Percentiles rank a stretch among this genome's conserved stretches.
Evolutionary conservation across 139 green algal genomes (phyloP).

Genomic region (Gonium pectorale): DNA sequence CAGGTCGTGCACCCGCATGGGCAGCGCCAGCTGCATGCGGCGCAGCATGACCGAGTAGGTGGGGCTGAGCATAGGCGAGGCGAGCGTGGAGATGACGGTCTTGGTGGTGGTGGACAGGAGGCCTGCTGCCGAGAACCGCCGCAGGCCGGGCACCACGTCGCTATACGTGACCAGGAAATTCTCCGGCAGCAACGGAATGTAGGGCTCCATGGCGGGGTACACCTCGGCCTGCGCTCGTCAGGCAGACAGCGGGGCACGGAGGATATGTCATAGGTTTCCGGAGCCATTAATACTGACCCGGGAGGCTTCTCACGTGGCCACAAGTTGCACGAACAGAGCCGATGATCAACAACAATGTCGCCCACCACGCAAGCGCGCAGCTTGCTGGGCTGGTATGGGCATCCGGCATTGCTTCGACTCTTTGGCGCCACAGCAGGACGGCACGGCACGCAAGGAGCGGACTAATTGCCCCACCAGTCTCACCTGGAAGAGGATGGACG

Average conservation of each 20-base stretch:
- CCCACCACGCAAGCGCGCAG: no score
- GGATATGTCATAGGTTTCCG: no score
- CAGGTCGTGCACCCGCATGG: conserved; percentile 58
- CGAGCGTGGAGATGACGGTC: conserved; percentile 64
- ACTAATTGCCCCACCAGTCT: no score
- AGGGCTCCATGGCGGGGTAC: conserved; percentile 64
- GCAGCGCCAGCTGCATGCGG: conserved; percentile 61
- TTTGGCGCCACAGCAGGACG: no score
- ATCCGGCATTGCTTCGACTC: no score
- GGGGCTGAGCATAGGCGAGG: conserved; percentile 64
- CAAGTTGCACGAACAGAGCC: no score
- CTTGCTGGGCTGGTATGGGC: no score
- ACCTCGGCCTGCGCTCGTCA: conserved; percentile 68
- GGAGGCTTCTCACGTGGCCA: no score
- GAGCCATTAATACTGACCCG: no score
- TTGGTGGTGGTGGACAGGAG: conserved; percentile 34
- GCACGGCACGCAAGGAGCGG: no score
- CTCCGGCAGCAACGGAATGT: conserved; percentile 65
- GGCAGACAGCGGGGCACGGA: no score
- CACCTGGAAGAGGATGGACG: conserved; percentile 67
- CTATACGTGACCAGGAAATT: conserved; percentile 74
- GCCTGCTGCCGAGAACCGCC: conserved; percentile 40
- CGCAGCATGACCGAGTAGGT: conserved; percentile 53
- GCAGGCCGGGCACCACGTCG: conserved; percentile 57
- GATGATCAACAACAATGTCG: no score